These are phyloP conservation scores for Ilex asprella DNA, from an alignment of 257 asterid species.

Conservation along the genomic window DNA sequence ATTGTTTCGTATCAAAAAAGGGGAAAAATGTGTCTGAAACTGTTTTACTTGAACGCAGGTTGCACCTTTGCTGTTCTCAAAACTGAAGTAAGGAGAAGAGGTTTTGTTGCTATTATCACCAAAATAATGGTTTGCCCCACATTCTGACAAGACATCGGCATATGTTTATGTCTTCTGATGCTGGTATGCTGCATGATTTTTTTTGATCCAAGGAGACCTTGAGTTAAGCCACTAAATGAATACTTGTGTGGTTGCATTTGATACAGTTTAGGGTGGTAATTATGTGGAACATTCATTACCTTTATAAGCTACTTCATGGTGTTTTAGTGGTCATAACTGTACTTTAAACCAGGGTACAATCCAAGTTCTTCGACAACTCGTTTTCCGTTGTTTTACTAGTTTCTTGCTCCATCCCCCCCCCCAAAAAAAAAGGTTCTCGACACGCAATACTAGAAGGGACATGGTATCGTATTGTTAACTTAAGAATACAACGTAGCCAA, in stretches of 20 bases:
- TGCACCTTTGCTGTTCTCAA: slow-evolving; percentile 42
- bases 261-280: neutral
- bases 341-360: no score
- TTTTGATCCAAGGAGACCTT: slow-evolving; percentile 21
- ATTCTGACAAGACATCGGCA: slow-evolving; percentile 10
- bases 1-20: no score
- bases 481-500: no score
- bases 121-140: slow-evolving; percentile 10
- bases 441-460: no score
- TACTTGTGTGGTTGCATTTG: slow-evolving; percentile 17
- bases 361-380: no score
- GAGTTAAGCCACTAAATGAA: slow-evolving; percentile 22
- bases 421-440: no score
- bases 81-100: slow-evolving; percentile 39
- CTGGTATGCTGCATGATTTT: slow-evolving; percentile 13
- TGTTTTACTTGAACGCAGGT: slow-evolving; percentile 16
- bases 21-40: neutral
- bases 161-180: slow-evolving; percentile 16
- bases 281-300: slow-evolving; percentile 16
- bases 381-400: no score
- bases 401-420: slow-evolving; percentile 2
- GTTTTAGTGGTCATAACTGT: no score
- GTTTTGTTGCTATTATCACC: slow-evolving; percentile 6
- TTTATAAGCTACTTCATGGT: slow-evolving; percentile 6
- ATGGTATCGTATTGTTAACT: no score